Percentiles rank a stretch among this genome's conserved stretches.
Evolutionary conservation across 331 rosid genomes (phyloP).

Genomic region (Malus hybrid): DNA sequence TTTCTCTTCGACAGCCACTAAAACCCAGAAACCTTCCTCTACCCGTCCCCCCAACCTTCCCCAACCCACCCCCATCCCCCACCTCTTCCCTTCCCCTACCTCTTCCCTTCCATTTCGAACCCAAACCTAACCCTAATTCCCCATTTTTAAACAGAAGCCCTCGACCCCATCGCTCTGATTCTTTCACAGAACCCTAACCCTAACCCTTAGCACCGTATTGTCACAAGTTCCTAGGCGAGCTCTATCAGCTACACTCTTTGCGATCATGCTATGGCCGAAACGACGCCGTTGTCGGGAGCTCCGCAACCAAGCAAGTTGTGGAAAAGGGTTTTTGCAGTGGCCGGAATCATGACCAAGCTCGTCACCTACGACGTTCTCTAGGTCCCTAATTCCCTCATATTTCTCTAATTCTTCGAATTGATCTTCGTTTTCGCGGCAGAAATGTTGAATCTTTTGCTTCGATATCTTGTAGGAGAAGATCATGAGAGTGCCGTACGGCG

Average conservation of each 20-base stretch:
- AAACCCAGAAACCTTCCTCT: no score
- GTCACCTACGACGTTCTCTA: conserved; percentile 90
- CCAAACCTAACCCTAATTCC: no score
- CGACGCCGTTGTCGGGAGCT: conserved; percentile 17
- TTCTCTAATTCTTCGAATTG: not conserved
- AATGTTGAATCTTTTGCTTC: not conserved
- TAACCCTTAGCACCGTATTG: no score
- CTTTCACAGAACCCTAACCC: no score
- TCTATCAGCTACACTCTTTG: not conserved
- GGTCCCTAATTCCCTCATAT: conserved; percentile 27
- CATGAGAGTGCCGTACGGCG: conserved; percentile 90
- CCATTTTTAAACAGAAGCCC: no score
- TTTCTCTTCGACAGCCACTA: no score
- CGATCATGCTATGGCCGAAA: conserved; percentile 52
- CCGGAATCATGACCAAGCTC: conserved; percentile 87
- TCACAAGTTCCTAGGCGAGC: not conserved
- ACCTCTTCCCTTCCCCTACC: no score
- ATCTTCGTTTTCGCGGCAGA: not conserved
- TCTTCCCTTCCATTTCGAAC: no score
- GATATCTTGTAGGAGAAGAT: conserved; percentile 72
- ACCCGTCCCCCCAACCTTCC: no score
- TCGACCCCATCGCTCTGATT: no score
- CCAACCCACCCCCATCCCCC: no score
- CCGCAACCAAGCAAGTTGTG: conserved; percentile 33
- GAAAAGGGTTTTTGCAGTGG: conserved; percentile 62